phyloP scores from a whole-genome alignment of 257 asterid species.

The Asclepias syriaca region DNA sequence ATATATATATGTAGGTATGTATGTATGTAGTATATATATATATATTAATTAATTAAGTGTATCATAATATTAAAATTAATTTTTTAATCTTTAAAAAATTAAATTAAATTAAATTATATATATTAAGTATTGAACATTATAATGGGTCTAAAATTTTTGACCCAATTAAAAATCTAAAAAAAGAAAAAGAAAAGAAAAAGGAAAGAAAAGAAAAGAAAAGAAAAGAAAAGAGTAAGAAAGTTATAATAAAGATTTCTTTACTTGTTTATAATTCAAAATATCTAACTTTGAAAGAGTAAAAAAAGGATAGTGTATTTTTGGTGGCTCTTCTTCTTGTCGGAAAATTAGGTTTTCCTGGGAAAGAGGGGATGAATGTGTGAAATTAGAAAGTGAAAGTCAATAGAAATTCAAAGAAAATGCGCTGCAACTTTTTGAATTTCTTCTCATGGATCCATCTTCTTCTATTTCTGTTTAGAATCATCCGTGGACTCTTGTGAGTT shows the following conservation, averaged over 20 bases:
- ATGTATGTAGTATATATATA: no score
- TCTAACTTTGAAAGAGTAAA: background rate
- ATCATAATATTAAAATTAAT: no score
- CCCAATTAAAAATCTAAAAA: no score
- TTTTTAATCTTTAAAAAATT: no score
- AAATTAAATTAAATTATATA: no score
- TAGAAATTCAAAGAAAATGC: background rate
- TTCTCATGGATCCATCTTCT: no score
- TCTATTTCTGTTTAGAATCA: background rate
- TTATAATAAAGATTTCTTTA: background rate
- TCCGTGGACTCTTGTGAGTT: no score
- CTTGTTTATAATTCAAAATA: background rate
- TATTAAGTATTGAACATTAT: no score
- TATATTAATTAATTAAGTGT: no score
- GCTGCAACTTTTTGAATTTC: constrained; percentile 1
- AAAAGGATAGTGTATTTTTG: background rate
- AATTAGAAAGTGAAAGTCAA: background rate
- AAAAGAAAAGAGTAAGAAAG: background rate
- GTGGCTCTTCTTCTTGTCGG: background rate
- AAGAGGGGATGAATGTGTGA: background rate
- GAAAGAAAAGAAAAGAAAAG: no score
- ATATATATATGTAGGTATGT: no score
- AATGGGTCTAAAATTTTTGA: no score
- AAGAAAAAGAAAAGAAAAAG: background rate
- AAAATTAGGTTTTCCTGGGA: background rate